These are phyloP conservation scores for Gymnopilus junonius DNA, from an alignment of 768 basidiomycete genomes.

Conservation along the genomic window DNA sequence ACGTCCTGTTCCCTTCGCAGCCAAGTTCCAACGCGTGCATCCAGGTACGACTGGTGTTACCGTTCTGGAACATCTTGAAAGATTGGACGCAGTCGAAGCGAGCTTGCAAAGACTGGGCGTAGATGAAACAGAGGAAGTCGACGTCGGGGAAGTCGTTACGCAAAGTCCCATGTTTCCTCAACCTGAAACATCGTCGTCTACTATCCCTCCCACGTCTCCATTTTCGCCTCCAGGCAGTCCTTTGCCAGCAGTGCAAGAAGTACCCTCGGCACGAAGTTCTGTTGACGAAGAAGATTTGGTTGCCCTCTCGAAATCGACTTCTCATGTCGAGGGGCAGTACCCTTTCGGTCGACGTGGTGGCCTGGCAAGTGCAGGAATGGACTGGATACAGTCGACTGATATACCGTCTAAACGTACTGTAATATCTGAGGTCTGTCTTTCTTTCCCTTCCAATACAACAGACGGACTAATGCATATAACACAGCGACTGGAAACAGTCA, in stretches of 20 bases:
- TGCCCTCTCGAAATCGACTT: slow-evolving; percentile 76
- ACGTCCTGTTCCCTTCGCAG: slow-evolving; percentile 81
- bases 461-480: background rate
- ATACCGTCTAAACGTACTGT: slow-evolving; percentile 57
- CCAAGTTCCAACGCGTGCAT: slow-evolving; percentile 84
- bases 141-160: slow-evolving; percentile 53
- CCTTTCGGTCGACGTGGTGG: slow-evolving; percentile 39
- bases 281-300: slow-evolving; percentile 73
- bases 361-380: slow-evolving; percentile 38
- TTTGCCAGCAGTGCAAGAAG: slow-evolving; percentile 60
- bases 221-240: slow-evolving; percentile 67
- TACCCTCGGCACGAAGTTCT: slow-evolving; percentile 55
- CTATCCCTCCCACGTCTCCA: slow-evolving; percentile 39
- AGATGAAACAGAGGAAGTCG: slow-evolving; percentile 61
- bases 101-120: slow-evolving; percentile 75
- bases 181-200: slow-evolving; percentile 34
- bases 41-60: slow-evolving; percentile 88
- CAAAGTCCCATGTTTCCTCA: slow-evolving; percentile 11
- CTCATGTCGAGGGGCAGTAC: slow-evolving; percentile 63
- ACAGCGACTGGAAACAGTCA: slow-evolving; percentile 77
- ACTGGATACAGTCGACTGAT: slow-evolving; percentile 50
- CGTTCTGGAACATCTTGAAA: slow-evolving; percentile 84
- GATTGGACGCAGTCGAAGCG: slow-evolving; percentile 82
- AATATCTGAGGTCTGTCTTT: slow-evolving; percentile 69
- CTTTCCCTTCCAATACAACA: background rate